Evolutionary conservation across 225 moss, liverwort and hornwort genomes (phyloP), one percentile per base, ranked within the genome.

Genomic region (Pleurozium schreberi): DNA sequence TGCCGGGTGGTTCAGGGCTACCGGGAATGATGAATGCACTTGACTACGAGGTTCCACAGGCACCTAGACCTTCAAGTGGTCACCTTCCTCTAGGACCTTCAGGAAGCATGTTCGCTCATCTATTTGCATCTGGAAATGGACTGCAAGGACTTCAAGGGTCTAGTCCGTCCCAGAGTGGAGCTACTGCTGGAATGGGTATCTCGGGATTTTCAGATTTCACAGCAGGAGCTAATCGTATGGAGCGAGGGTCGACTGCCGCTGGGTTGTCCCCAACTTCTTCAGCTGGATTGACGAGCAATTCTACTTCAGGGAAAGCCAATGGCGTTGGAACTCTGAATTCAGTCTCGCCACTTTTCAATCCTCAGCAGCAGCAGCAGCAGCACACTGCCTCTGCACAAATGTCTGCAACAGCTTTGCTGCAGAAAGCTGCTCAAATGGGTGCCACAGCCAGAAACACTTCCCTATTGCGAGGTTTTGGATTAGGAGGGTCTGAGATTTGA

Each of bases 401-500:
- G 99, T 99, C 99, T 79, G 99, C 99, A 87, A 99, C 99, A 71
- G 99, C 99, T 87, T 93, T 99, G 88, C 97, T 99, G 83, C 99
- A 99, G 86, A 99, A 99, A 91, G 99, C 99, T 86, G 99, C 99
- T 59, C 99, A 99, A 89, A 97, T 99, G 99, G 96, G 98, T 78
- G 95, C 97, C 47, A 96, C 97, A 88, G 93, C 95, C 33, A 99
- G 98, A 87, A 98, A 97, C 73, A 94, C 94, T 80, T 97, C 99
- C 88, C 91, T 99, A 63, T 86, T 99, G 69, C 94, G 99, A 91
- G 95, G 97, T 70, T 97, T 93, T 93, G 96, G 96, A 90, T 93
- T 99, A 93, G 96, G 96, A 92, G 98, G 97, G 88, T 89, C 94
- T 87, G 96, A 98, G 79, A 12, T 61, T 28, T 27, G 57, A 27